Conservation (phyloP, 108 stramenopile genomes). For the Pelagomonas calceolata region DNA sequence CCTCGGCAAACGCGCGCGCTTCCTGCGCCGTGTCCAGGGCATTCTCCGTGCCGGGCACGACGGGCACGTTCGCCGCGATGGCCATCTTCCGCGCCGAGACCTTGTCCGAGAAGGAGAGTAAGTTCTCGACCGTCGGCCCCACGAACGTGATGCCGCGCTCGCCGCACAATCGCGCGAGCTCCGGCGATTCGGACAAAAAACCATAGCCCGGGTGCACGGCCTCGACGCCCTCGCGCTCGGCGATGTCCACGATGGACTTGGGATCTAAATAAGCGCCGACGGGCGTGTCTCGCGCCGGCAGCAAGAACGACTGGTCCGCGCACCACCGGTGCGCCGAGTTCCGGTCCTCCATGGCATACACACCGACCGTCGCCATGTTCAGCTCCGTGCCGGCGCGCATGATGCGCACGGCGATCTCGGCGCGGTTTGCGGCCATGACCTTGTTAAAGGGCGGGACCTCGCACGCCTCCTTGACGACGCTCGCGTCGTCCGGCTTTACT, state of each 20-base stretch:
- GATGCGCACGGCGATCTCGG: conserved; percentile 87
- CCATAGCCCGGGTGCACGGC: conserved; percentile 86
- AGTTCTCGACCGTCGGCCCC: conserved; percentile 77
- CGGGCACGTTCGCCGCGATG: conserved; percentile 65
- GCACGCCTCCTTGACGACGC: too few relatives aligned
- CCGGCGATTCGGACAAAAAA: conserved; percentile 68
- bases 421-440: conserved; percentile 78
- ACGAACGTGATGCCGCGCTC: conserved; percentile 72
- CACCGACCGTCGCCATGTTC: conserved; percentile 64
- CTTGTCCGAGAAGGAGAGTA: conserved; percentile 78
- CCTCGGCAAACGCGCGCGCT: conserved; percentile 60
- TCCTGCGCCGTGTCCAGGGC: conserved; percentile 66
- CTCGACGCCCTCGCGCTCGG: conserved; percentile 63
- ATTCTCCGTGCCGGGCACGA: conserved; percentile 74
- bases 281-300: conserved; percentile 40
- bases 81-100: conserved; percentile 76
- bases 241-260: conserved; percentile 63
- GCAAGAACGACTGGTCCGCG: conserved; percentile 48
- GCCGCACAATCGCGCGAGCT: conserved; percentile 58
- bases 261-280: conserved; percentile 86
- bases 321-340: conserved; percentile 66
- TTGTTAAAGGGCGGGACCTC: conserved; percentile 50
- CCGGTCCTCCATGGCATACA: conserved; percentile 67
- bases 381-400: conserved; percentile 76
- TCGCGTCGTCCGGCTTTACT: too few relatives aligned